Conservation (phyloP, 176 grass and related monocot species). For the Oryza glaberrima region DNA sequence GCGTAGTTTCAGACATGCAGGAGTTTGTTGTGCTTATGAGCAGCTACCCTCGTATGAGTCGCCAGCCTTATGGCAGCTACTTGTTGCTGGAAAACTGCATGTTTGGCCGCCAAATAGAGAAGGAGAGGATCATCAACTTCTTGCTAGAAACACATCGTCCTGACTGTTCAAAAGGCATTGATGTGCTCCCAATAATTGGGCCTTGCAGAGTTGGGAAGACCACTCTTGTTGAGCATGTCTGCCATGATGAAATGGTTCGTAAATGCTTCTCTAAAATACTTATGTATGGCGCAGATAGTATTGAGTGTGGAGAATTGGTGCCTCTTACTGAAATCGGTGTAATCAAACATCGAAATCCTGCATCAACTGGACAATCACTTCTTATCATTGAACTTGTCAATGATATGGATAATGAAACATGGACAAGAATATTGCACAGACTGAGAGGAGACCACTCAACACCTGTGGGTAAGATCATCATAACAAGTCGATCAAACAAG, state of each 20-base stretch:
- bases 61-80: neutral
- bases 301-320: neutral
- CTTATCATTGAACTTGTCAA: neutral
- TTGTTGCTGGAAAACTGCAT: neutral
- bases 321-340: neutral
- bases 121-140: neutral
- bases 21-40: neutral
- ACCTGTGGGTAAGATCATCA: conserved; percentile 23
- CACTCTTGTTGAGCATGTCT: conserved; percentile 28
- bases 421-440: neutral
- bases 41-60: neutral
- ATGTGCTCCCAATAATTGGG: neutral
- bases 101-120: neutral
- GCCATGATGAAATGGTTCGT: neutral
- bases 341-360: neutral
- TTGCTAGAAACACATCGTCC: neutral
- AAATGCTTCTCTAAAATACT: neutral
- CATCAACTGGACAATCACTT: neutral
- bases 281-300: neutral
- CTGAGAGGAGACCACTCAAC: neutral
- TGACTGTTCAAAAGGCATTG: too few relatives aligned
- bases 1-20: neutral
- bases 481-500: neutral
- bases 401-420: neutral
- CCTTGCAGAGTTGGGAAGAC: conserved; percentile 19